Percentiles rank a stretch among this genome's conserved stretches.
These are phyloP conservation scores for Eucalyptus sideroxylon DNA, from an alignment of 345 rosid species.

Conservation along the genomic window DNA sequence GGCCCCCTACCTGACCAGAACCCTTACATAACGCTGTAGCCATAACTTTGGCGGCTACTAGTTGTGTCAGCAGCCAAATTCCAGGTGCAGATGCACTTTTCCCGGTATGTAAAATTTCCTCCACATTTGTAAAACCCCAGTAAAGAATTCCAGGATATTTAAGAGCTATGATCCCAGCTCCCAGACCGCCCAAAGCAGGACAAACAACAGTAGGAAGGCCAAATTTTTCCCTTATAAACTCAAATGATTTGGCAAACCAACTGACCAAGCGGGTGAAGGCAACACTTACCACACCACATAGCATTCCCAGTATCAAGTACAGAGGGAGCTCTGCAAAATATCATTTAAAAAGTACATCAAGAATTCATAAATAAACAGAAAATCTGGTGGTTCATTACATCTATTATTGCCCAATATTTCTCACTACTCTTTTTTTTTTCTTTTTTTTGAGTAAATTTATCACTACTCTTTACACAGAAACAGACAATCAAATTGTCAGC, in stretches of 20 bases:
- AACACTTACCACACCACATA: conserved; percentile 92
- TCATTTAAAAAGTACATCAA: neutral
- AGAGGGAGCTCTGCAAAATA: conserved; percentile 71
- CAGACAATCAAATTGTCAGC: neutral
- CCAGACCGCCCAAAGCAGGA: conserved; percentile 97
- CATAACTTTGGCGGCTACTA: conserved; percentile 89
- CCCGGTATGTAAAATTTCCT: conserved; percentile 94
- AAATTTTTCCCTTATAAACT: conserved; percentile 64
- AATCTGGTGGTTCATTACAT: neutral
- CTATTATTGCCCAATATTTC: neutral
- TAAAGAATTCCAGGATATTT: conserved; percentile 94
- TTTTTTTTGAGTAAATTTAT: neutral
- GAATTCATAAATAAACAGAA: neutral
- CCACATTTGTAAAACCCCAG: conserved; percentile 99
- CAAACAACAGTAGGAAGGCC: conserved; percentile 87
- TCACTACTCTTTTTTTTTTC: neutral
- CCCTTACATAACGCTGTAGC: conserved; percentile 97
- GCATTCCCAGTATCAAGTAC: conserved; percentile 95
- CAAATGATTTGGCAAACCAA: conserved; percentile 78
- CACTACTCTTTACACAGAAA: neutral
- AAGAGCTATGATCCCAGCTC: conserved; percentile 94
- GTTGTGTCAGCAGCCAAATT: conserved; percentile 83
- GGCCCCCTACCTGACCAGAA: conserved; percentile 95
- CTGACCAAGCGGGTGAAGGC: conserved; percentile 72
- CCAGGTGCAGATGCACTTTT: conserved; percentile 98